Base-by-base conservation (phyloP, 2,329 filamentous ascomycete species). In the Penicillium thymicola region DNA sequence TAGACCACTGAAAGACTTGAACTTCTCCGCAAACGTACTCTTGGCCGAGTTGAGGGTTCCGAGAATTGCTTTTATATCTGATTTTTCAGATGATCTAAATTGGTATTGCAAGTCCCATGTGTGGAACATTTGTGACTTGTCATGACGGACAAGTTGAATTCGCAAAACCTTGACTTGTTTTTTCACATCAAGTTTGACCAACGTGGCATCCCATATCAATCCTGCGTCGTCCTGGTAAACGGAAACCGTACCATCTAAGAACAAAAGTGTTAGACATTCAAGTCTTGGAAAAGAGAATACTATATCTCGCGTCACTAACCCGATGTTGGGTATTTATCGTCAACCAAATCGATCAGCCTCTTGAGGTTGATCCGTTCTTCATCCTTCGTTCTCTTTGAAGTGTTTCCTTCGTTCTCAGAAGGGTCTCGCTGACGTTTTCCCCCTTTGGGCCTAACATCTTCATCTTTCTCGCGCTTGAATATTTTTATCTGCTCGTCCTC, bases 131-230 rank as follows among this genome's bases (percentile, higher is more conserved):
- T 46, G 32, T 10, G 36, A n/a, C 3, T 38, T 13, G 9, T 30
- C 2, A 47, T 53, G 18, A 8, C 4, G 11, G 11, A 62, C 43
- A 25, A 63, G 23, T 25, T 63, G 59, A 4, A 63, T 18, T 5
- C 51, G 54, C 30, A 28, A 3, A 48, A 41, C 10, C 5, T 36
- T 5, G 40, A 25, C 18, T n/a, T 32, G 10, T 4, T 11, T 7
- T 18, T 16, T 14, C 21, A 2, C 1, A 27, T 7, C 18, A 7
- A 2, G 14, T 27, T 34, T 57, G 43, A 60, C 43, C 27, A 63
- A 16, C 2, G 48, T 56, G 4, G 56, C 54, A 53, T 63, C 60
- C 61, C 55, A 62, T 18, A 54, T 41, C 37, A 53, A 21, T 7
- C 51, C 49, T 1, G 41, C 2, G 2, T 54, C 51, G 21, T 64